Base-by-base conservation (phyloP, 768 basidiomycete genomes). In the Phlebiopsis flavidoalba region DNA sequence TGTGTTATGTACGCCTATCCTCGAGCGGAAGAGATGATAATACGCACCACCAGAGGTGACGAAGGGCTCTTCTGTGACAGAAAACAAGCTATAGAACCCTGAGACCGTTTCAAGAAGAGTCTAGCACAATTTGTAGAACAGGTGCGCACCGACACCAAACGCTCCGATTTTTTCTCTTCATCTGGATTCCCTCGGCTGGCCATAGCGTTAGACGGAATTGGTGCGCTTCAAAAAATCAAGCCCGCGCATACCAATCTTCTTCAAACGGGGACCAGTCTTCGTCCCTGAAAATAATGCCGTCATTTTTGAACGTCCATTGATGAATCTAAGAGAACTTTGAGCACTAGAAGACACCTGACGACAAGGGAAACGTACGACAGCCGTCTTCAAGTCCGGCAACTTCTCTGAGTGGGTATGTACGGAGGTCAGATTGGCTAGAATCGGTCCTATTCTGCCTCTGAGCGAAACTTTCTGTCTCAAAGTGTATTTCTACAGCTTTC, bases 121-220 rank as follows among this genome's bases (percentile, higher is more conserved):
- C 24, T n/a, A 11, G 33, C 33, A 35, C 8, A 8, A 21, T 19
- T 43, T 31, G 26, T 2, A 43, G 19, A 49, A 2, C 19, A 11
- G 12, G 56, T 82, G 19, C 48, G 58, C 60, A 83, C 88, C 88
- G n/a, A 91, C 90, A 59, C 91, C 92, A 65, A 93, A 93, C n/a
- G 94, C 93, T 14, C 96, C 95, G 51, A 98, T 94, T 77, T 94
- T 77, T 94, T 95, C 72, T 89, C 86, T 71, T 95, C 92, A 65
- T 95, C 91, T 0, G 95, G 95, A 70, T 98, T 97, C 0, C 95
- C 67, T 93, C 89, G 10, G 95, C 95, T 86, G 65, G 60, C 64
- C 58, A 15, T 24, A 21, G 1, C 37, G 60, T 5, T 53, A 59
- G 59, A 33, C 1, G 47, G 0, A 19, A 31, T 36, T 14, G 35